These are phyloP conservation scores for Rubia balearica DNA, from an alignment of 305 asterid genomes.

Conservation along the genomic window DNA sequence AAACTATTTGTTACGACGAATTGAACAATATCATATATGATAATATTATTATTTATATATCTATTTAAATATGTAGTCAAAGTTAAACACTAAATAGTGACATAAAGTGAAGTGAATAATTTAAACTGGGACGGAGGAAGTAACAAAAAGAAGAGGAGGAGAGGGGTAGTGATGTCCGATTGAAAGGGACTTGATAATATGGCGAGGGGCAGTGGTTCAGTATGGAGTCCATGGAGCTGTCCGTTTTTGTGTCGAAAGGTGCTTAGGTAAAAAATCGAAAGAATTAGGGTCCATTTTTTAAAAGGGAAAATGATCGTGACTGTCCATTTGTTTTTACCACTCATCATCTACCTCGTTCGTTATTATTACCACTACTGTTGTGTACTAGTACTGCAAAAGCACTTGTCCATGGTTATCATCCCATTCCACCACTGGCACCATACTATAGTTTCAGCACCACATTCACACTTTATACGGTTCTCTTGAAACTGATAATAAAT, in stretches of 20 bases:
- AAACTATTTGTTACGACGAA: too few species aligned
- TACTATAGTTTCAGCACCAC: not conserved
- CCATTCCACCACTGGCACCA: not conserved
- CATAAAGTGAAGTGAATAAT: too few species aligned
- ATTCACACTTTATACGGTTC: not conserved
- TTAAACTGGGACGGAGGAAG: too few species aligned
- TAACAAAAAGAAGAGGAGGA: not conserved
- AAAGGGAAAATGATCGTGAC: not conserved
- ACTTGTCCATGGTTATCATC: not conserved
- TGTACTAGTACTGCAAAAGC: not conserved
- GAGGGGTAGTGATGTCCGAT: conserved; percentile 27
- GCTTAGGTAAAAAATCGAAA: conserved; percentile 22
- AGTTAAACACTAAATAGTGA: too few species aligned
- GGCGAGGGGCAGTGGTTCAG: conserved; percentile 54
- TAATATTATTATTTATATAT: too few species aligned
- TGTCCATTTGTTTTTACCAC: conserved; percentile 1
- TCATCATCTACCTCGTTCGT: not conserved
- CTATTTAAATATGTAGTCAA: too few species aligned
- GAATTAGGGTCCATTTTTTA: conserved; percentile 13
- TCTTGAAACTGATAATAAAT: too few species aligned
- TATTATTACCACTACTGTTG: conserved; percentile 1
- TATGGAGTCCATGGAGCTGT: conserved; percentile 54
- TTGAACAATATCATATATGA: too few species aligned
- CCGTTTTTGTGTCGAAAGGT: conserved; percentile 54
- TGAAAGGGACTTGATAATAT: conserved; percentile 54